Evolutionary conservation across 768 basidiomycete genomes (phyloP), one percentile per base, ranked within the genome.

Genomic region (Phallus indusiatus): DNA sequence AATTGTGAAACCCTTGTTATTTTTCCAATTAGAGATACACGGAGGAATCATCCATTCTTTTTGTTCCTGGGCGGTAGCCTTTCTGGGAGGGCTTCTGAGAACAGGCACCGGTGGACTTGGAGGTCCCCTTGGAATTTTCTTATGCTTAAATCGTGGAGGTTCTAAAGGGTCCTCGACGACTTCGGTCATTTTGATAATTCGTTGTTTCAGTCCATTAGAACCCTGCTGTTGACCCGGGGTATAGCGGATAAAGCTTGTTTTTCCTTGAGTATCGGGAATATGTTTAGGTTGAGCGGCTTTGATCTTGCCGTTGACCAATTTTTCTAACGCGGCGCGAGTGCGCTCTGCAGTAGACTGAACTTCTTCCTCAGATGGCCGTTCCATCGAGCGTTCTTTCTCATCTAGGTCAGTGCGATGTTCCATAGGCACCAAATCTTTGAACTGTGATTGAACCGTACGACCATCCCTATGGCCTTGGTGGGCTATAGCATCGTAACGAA

Each of bases 21-120:
- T 99, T 77, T 99, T 99, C 96, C 96, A 99, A 74, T 99, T 99
- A 24, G 92, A 95, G 61, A 99, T 97, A 71, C 95, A 98, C 17
- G 96, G 96, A 17, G 96, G 96, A 59, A 99, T 97, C 94, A 97
- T 96, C 96, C 96, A 98, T 67, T 98, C 96, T 74, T 98, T 99
- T 75, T 97, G 95, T 69, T 99, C 96, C 57, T 92, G 90, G 8
- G 90, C 89, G 0, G 95, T 95, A 3, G 94, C 94, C 67, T 96
- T 94, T 56, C 96, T 80, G 6, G 96, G 96, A 11, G 96, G 96
- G 76, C 89, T 93, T 42, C 94, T 84, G 37, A 99, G 75, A 1
- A 98, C 91, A 17, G 96, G 96, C 1, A 94, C 93, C 1, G 96
- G 96, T 0, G 96, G 95, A 67, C 91, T 94, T 1, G 92, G 94